phyloP scores from a whole-genome alignment of 1,284 basidiomycete genomes.

The Xerocomus alliaceus region DNA sequence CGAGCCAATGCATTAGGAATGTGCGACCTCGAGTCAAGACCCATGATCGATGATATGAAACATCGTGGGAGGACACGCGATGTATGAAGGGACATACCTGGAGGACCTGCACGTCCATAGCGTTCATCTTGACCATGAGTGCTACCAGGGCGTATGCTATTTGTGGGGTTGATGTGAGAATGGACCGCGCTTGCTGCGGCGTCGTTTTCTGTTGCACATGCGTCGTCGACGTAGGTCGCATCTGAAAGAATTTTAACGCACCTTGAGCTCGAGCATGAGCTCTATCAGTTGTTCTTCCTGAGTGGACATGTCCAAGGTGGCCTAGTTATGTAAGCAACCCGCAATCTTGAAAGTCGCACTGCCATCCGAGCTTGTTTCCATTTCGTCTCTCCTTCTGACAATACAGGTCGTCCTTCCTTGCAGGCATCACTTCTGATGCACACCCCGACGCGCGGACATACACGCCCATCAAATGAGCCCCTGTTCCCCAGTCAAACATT shows the following conservation, averaged over 20 bases:
- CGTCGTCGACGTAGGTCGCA: no score
- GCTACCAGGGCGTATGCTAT: constrained; percentile 77
- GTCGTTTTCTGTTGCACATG: constrained; percentile 69
- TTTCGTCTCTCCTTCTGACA: no score
- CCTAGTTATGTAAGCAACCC: no score
- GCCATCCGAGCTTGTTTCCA: no score
- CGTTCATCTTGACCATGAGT: constrained; percentile 77
- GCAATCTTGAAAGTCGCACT: no score
- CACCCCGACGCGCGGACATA: neutral
- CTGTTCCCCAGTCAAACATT: constrained; percentile 1
- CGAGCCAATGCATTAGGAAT: constrained; percentile 5
- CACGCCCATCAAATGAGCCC: neutral
- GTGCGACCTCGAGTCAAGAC: neutral
- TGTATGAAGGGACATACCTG: constrained; percentile 52
- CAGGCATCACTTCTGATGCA: neutral
- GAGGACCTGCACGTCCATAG: constrained; percentile 73
- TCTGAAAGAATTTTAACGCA: constrained; percentile 28
- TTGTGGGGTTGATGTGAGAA: constrained; percentile 73
- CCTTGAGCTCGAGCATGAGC: constrained; percentile 70
- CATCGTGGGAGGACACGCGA: neutral
- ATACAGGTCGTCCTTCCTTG: no score
- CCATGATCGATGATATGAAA: neutral
- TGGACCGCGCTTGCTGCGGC: constrained; percentile 67
- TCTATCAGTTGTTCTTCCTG: constrained; percentile 70
- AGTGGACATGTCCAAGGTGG: constrained; percentile 38